Conservation (phyloP, 208 protist genomes). For the Trypanosoma scelopori region DNA sequence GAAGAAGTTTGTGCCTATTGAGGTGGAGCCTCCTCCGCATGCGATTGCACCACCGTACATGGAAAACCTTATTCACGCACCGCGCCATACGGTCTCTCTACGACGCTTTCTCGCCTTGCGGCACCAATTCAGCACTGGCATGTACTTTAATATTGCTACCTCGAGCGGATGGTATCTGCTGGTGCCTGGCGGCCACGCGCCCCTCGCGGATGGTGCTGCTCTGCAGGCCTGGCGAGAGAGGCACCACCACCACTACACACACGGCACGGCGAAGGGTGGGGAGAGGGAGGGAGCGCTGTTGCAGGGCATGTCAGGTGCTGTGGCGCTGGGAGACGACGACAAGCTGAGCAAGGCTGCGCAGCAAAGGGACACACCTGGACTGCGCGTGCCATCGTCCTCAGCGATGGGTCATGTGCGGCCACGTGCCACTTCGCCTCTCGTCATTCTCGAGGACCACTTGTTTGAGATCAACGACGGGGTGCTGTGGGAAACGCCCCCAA, state of each 20-base stretch:
- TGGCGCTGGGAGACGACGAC: too few relatives aligned
- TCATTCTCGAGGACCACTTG: conserved; percentile 71
- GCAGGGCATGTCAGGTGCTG: neutral
- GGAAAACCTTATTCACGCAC: conserved; percentile 49
- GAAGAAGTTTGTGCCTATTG: conserved; percentile 78
- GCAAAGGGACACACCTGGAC: too few relatives aligned
- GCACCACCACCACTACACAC: conserved; percentile 55
- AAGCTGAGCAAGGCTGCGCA: too few relatives aligned
- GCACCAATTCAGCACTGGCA: conserved; percentile 51
- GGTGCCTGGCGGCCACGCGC: conserved; percentile 40
- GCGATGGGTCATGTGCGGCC: neutral
- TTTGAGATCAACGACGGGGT: conserved; percentile 88
- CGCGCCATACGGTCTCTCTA: conserved; percentile 49
- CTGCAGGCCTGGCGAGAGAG: conserved; percentile 42
- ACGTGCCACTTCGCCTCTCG: conserved; percentile 17
- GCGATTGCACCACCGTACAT: conserved; percentile 49
- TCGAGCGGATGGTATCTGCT: conserved; percentile 70
- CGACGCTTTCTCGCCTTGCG: conserved; percentile 76
- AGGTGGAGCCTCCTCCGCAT: conserved; percentile 37
- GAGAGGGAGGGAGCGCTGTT: conserved; percentile 7
- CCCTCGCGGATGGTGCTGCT: conserved; percentile 36
- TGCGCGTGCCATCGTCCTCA: neutral
- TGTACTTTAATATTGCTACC: conserved; percentile 59
- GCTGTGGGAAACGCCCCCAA: conserved; percentile 58
- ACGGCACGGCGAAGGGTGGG: conserved; percentile 5